Evolutionary conservation across 169 alveolate genomes (phyloP).

Genomic region (Babesia ovata): DNA sequence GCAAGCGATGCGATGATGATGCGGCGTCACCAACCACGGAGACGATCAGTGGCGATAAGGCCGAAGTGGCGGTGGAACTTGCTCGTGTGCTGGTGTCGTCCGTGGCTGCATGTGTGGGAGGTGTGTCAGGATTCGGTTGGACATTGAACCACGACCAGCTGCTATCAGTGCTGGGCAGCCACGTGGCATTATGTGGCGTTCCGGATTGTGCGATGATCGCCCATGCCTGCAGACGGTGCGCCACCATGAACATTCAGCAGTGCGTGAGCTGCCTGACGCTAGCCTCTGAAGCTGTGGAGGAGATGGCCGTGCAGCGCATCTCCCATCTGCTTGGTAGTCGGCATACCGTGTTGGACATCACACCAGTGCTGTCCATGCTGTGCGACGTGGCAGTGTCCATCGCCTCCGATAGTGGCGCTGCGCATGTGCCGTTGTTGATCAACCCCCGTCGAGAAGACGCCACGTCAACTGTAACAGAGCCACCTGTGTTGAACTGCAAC

Average conservation of each 20-base stretch:
- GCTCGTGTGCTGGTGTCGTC: too few species aligned
- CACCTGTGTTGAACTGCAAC: too few species aligned
- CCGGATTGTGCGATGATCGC: background rate
- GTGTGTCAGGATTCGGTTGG: too few species aligned
- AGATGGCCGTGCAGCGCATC: background rate
- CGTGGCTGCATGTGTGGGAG: too few species aligned
- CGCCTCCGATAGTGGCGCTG: background rate
- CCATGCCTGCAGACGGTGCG: background rate
- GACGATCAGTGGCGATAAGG: too few species aligned
- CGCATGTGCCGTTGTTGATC: too few species aligned
- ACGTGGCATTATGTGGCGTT: background rate
- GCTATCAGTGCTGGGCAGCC: slow-evolving; percentile 16
- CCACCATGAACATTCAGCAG: slow-evolving; percentile 7
- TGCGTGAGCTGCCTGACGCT: slow-evolving; percentile 5
- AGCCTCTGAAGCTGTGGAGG: background rate
- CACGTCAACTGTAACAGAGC: too few species aligned
- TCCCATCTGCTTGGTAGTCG: background rate
- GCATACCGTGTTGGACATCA: slow-evolving; percentile 1
- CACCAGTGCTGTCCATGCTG: slow-evolving; percentile 2
- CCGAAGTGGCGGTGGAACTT: background rate
- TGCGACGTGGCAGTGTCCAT: background rate
- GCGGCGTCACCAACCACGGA: too few species aligned
- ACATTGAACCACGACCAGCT: slow-evolving; percentile 21
- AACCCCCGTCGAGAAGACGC: too few species aligned
- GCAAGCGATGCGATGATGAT: too few species aligned